These are phyloP conservation scores for Cymbopogon citratus DNA, from an alignment of 176 grass and related monocot genomes.

Conservation along the genomic window DNA sequence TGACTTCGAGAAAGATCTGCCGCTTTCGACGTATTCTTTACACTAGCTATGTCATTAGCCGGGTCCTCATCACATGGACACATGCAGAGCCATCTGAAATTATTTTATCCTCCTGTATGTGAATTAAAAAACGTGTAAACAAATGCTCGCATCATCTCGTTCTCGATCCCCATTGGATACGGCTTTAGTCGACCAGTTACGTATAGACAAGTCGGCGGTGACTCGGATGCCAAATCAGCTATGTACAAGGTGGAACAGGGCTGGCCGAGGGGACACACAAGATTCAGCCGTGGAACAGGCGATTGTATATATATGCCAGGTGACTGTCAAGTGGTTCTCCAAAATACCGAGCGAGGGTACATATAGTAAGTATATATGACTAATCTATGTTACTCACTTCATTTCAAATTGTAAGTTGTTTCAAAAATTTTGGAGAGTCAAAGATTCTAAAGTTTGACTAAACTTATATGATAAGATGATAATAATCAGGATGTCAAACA, in stretches of 20 bases:
- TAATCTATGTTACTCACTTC: no score
- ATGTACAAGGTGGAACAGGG: background rate
- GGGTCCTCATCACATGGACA: background rate
- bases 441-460: no score
- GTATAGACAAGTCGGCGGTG: conserved; percentile 23
- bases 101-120: background rate
- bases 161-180: background rate
- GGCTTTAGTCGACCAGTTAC: background rate
- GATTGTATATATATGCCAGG: background rate
- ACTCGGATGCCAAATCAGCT: conserved; percentile 7
- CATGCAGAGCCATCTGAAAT: background rate
- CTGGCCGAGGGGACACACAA: no score
- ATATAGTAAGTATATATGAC: no score
- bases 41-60: conserved; percentile 13
- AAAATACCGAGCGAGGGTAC: no score
- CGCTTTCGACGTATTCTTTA: background rate
- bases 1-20: background rate
- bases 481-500: no score
- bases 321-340: no score
- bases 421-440: no score
- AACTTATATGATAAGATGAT: no score
- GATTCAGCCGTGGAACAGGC: background rate
- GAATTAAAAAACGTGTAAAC: background rate
- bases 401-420: no score
- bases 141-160: background rate